Evolutionary conservation across 2,329 filamentous ascomycete species (phyloP).

Genomic region (Dothidotthia symphoricarpi): DNA sequence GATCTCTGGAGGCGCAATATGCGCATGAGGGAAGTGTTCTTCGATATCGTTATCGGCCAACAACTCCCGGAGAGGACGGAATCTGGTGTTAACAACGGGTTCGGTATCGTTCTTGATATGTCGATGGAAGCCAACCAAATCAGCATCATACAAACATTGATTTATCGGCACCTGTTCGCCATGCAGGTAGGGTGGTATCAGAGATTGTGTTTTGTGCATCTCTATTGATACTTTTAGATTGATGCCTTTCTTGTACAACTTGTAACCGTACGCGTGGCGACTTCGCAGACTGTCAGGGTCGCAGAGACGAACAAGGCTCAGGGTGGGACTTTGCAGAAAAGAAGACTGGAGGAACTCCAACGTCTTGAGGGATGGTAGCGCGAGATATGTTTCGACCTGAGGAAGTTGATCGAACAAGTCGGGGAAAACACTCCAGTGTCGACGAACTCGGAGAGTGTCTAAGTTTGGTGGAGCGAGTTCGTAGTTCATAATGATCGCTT

Average conservation of each 20-base stretch:
- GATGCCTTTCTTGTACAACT: constrained; percentile 26
- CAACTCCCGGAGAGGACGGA: neutral
- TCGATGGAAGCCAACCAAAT: constrained; percentile 48
- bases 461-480: constrained; percentile 31
- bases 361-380: constrained; percentile 24
- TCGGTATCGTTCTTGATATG: constrained; percentile 7
- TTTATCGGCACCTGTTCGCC: constrained; percentile 25
- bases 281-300: constrained; percentile 21
- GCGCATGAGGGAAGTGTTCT: neutral
- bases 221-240: constrained; percentile 30
- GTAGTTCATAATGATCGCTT: constrained; percentile 25
- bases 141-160: constrained; percentile 30
- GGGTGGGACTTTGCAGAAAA: constrained; percentile 6
- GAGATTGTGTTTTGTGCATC: constrained; percentile 15
- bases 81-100: neutral
- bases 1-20: too few species aligned
- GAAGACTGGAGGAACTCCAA: constrained; percentile 32
- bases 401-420: constrained; percentile 34
- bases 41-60: neutral
- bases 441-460: constrained; percentile 26
- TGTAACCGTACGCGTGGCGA: constrained; percentile 29
- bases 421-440: constrained; percentile 16
- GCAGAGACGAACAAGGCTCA: constrained; percentile 23
- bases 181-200: constrained; percentile 37
- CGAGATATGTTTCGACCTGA: constrained; percentile 22